phyloP scores from a whole-genome alignment of 2,329 filamentous ascomycete species.

The Hypoxylon sp. region DNA sequence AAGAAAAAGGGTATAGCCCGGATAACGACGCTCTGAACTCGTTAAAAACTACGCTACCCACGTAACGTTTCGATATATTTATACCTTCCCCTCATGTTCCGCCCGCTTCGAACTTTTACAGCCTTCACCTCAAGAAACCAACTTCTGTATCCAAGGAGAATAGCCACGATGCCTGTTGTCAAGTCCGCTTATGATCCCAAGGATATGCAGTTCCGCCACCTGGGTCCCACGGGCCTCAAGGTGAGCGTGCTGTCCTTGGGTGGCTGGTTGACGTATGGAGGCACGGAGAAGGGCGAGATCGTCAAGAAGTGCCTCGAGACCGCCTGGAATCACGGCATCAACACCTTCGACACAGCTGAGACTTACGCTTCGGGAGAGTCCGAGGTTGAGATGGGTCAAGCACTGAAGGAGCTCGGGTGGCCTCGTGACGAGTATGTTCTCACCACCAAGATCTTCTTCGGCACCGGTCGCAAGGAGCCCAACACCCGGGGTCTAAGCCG shows the following conservation, averaged over 20 bases:
- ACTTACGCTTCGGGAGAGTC: conserved; percentile 61
- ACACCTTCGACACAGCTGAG: conserved; percentile 68
- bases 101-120: conserved; percentile 17
- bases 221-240: conserved; percentile 58
- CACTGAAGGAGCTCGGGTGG: conserved; percentile 65
- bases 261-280: conserved; percentile 51
- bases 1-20: not conserved
- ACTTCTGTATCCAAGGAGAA: conserved; percentile 26
- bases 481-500: conserved; percentile 64
- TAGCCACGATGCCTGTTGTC: conserved; percentile 45
- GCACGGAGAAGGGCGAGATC: conserved; percentile 53
- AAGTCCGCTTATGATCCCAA: conserved; percentile 47
- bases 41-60: not conserved
- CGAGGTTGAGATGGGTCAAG: conserved; percentile 64
- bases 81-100: conserved; percentile 33
- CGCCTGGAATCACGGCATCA: conserved; percentile 65
- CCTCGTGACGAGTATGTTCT: conserved; percentile 67
- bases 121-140: conserved; percentile 21
- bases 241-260: conserved; percentile 59
- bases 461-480: conserved; percentile 69
- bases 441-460: conserved; percentile 64
- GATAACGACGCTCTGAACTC: not conserved
- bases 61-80: conserved; percentile 10
- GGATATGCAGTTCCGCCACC: conserved; percentile 59
- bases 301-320: conserved; percentile 60